phyloP scores from a whole-genome alignment of 164 flowering plant species.

The Liriodendron chinense region DNA sequence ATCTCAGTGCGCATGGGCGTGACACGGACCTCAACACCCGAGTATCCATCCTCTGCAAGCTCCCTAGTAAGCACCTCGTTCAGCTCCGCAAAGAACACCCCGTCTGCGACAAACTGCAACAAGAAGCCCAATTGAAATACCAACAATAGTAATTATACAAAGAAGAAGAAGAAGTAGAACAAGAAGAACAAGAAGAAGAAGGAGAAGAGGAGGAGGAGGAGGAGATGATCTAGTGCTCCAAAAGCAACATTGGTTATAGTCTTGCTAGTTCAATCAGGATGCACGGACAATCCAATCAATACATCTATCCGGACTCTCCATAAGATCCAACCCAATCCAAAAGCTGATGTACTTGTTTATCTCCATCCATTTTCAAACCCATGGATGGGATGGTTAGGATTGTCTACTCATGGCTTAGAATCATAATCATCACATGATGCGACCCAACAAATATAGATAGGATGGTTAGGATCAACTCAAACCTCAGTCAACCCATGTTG shows the following conservation, averaged over 20 bases:
- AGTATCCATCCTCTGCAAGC: constrained; percentile 74
- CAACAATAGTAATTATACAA: not conserved
- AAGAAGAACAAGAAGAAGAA: not conserved
- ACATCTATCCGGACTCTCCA: too few relatives aligned
- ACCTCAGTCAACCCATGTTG: too few relatives aligned
- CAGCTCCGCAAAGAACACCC: constrained; percentile 62
- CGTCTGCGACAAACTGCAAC: constrained; percentile 61
- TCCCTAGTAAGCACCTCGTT: constrained; percentile 63
- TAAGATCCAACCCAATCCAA: too few relatives aligned
- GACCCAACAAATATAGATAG: too few relatives aligned
- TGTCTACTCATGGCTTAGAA: too few relatives aligned
- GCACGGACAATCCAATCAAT: not conserved
- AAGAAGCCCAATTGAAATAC: not conserved
- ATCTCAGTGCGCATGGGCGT: constrained; percentile 77
- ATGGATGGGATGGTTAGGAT: too few relatives aligned
- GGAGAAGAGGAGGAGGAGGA: too few relatives aligned
- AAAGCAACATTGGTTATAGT: not conserved
- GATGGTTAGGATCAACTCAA: too few relatives aligned
- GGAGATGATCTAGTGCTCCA: not conserved
- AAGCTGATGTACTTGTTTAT: too few relatives aligned
- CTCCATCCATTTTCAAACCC: too few relatives aligned
- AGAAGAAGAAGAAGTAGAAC: not conserved
- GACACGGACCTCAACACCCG: constrained; percentile 71
- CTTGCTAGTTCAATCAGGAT: not conserved
- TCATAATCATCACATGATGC: too few relatives aligned